These are phyloP conservation scores for Ophiostoma ips DNA, from an alignment of 2,329 filamentous ascomycete genomes.

Conservation along the genomic window DNA sequence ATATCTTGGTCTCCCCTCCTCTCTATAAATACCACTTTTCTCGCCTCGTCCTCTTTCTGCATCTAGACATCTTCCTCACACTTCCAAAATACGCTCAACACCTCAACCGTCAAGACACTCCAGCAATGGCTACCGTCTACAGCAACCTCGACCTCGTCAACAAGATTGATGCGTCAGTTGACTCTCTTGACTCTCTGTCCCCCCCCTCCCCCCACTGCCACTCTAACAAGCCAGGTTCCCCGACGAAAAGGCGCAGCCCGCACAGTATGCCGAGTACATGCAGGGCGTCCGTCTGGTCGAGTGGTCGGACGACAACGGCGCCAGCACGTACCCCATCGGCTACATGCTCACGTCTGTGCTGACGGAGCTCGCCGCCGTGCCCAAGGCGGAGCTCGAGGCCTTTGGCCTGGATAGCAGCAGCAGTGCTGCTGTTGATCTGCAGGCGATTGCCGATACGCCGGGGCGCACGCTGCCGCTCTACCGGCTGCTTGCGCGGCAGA, in stretches of 20 bases:
- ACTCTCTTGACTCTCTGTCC: no score
- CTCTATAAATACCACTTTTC: no score
- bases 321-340: conserved; percentile 42
- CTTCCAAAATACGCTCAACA: not conserved
- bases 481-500: conserved; percentile 39
- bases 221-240: conserved; percentile 48
- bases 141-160: conserved; percentile 17
- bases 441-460: conserved; percentile 16
- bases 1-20: no score
- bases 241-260: conserved; percentile 50
- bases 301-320: conserved; percentile 48
- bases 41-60: no score
- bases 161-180: conserved; percentile 16
- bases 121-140: conserved; percentile 10
- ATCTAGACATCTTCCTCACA: not conserved
- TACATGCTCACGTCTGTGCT: conserved; percentile 41
- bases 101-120: no score
- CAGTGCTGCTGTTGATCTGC: conserved; percentile 10
- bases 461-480: conserved; percentile 50
- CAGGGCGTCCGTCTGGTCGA: conserved; percentile 53
- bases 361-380: conserved; percentile 32
- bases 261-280: conserved; percentile 39
- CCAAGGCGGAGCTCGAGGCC: conserved; percentile 38
- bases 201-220: not conserved
- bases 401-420: conserved; percentile 42